phyloP scores from a whole-genome alignment of 2,329 filamentous ascomycete species.

The Fusarium coicis region DNA sequence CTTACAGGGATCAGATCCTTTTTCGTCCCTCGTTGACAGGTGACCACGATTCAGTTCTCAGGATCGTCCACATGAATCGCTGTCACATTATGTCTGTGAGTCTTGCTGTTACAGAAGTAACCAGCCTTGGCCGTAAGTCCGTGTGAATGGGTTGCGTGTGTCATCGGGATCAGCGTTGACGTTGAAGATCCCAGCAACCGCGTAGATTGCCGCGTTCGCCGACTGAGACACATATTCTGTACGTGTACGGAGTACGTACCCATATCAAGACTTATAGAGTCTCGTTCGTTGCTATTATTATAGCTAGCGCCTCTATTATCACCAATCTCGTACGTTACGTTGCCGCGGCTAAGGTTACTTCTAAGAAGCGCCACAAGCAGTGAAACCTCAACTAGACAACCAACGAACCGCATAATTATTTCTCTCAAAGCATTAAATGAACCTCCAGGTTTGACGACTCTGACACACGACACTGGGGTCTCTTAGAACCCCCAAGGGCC shows the following conservation, averaged over 20 bases:
- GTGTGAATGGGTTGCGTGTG: slow-evolving; percentile 4
- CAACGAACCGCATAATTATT: slow-evolving; percentile 10
- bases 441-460: slow-evolving; percentile 16
- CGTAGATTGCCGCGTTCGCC: slow-evolving; percentile 21
- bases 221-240: slow-evolving; percentile 7
- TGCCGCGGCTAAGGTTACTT: neutral
- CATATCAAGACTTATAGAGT: neutral
- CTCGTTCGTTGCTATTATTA: slow-evolving; percentile 1
- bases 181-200: slow-evolving; percentile 19
- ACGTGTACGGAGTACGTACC: neutral
- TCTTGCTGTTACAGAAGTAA: slow-evolving; percentile 1
- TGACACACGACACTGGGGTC: slow-evolving; percentile 37
- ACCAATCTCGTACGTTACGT: neutral
- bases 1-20: slow-evolving; percentile 13
- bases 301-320: neutral
- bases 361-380: slow-evolving; percentile 8
- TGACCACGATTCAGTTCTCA: slow-evolving; percentile 28
- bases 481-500: slow-evolving; percentile 22
- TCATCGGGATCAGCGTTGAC: slow-evolving; percentile 23
- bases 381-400: slow-evolving; percentile 19
- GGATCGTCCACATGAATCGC: slow-evolving; percentile 43
- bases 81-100: slow-evolving; percentile 33
- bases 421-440: slow-evolving; percentile 10
- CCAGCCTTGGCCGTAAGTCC: slow-evolving; percentile 14
- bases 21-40: slow-evolving; percentile 10